Conservation (phyloP, 2,329 filamentous ascomycete species). For the Cladosporium cucumerinum region DNA sequence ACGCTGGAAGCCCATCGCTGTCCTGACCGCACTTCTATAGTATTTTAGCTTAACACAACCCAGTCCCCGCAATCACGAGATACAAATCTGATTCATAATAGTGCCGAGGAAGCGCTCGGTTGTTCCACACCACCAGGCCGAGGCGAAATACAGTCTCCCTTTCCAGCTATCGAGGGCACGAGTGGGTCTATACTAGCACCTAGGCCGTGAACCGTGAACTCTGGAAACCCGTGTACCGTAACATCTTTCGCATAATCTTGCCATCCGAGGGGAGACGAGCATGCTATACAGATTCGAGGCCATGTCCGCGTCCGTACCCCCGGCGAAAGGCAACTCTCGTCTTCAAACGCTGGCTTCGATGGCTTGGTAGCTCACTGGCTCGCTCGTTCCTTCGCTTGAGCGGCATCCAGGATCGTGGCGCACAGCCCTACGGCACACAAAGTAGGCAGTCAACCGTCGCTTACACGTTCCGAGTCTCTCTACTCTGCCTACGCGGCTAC, state of each 20-base stretch:
- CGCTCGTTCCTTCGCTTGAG: neutral
- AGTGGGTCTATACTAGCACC: neutral
- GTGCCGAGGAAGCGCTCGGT: neutral
- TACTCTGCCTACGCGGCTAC: no score
- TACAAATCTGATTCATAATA: neutral
- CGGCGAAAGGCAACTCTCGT: neutral
- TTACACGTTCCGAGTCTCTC: no score
- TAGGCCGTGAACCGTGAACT: neutral
- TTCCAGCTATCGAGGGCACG: neutral
- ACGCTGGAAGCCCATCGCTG: neutral
- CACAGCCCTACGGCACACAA: neutral
- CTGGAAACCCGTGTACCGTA: neutral
- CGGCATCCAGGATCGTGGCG: neutral
- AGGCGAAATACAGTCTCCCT: neutral
- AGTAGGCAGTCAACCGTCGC: neutral
- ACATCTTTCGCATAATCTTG: no score
- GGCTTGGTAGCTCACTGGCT: neutral
- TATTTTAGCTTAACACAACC: neutral
- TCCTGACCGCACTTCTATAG: neutral
- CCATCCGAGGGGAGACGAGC: no score
- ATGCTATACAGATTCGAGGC: neutral
- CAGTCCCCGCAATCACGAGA: neutral
- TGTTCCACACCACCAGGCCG: neutral
- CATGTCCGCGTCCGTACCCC: neutral
- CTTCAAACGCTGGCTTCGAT: neutral